Percentiles rank a stretch among this genome's conserved stretches.
Evolutionary conservation across 164 flowering plant species (phyloP).

Genomic region (Liquidambar formosana): DNA sequence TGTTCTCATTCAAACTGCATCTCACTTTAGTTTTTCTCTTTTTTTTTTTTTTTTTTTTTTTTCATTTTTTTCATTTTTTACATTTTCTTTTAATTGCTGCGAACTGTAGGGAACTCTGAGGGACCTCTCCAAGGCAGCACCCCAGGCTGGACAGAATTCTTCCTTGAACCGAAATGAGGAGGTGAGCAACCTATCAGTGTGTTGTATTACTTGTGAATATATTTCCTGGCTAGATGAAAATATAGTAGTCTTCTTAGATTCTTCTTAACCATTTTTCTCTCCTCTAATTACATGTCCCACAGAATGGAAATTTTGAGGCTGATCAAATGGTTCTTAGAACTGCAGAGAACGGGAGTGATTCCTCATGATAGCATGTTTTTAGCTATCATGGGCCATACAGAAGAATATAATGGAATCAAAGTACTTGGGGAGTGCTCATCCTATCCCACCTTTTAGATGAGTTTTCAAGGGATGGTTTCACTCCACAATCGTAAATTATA

Average conservation of each 20-base stretch:
- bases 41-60: too few species aligned
- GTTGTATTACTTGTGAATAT: too few species aligned
- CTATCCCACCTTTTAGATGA: too few species aligned
- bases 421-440: too few species aligned
- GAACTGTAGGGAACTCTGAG: constrained; percentile 49
- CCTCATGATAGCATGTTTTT: constrained; percentile 16
- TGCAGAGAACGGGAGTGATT: constrained; percentile 25
- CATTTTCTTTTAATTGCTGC: neutral
- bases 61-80: neutral
- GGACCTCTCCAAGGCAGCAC: constrained; percentile 49
- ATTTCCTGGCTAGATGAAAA: too few species aligned
- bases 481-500: too few species aligned
- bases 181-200: constrained; percentile 16
- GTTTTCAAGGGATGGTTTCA: too few species aligned
- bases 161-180: constrained; percentile 27
- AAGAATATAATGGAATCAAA: too few species aligned
- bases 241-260: too few species aligned
- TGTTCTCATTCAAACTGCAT: too few species aligned
- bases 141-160: constrained; percentile 25
- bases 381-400: too few species aligned
- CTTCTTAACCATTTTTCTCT: neutral
- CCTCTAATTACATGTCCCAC: neutral
- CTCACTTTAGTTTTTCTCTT: too few species aligned
- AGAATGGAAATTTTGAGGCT: constrained; percentile 26
- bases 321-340: constrained; percentile 20